Evolutionary conservation across 2,329 filamentous ascomycete genomes (phyloP), one percentile per base, ranked within the genome.

Genomic region (Alternaria metachromatica): DNA sequence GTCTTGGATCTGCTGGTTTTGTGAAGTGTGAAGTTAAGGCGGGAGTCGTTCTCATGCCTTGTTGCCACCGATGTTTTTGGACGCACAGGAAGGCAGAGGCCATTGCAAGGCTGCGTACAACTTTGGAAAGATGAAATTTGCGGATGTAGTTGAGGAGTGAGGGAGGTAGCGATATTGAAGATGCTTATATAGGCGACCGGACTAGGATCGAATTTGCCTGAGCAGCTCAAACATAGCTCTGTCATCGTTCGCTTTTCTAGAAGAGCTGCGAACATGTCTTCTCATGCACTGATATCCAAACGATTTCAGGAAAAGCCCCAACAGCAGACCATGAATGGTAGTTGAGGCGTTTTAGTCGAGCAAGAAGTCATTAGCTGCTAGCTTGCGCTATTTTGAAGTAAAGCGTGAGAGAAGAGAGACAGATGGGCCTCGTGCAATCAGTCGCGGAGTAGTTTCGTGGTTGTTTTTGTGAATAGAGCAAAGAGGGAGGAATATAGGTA

Each of bases 71-170:
- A 37, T 8, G 4, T 2, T 37, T 37, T 37, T n/a, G 33, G 13
- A 37, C n/a, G 7, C 33, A 9, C 15, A 37, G 6, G 33, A 37
- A n/a, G 15, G n/a, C n/a, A n/a, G n/a, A n/a, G n/a, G n/a, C n/a
- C n/a, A n/a, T n/a, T n/a, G n/a, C n/a, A n/a, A n/a, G n/a, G n/a
- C n/a, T n/a, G n/a, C n/a, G n/a, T n/a, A n/a, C n/a, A n/a, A n/a
- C n/a, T 21, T 33, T 33, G 30, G 1, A 33, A 2, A 4, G 13
- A 15, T 4, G 6, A 15, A 1, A 0, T 2, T 15, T 1, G 6
- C 9, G 7, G 9, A 37, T 37, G 33, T 37, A 9, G 30, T 8
- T 4, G 4, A 15, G 3, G 7, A 33, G 13, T 33, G 13, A 33
- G 4, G 30, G 3, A 33, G 13, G 30, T 4, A 33, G 13, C 30